Evolutionary conservation across 2,329 filamentous ascomycete species (phyloP), one percentile per base, ranked within the genome.

Genomic region (Gnomoniopsis sp.): DNA sequence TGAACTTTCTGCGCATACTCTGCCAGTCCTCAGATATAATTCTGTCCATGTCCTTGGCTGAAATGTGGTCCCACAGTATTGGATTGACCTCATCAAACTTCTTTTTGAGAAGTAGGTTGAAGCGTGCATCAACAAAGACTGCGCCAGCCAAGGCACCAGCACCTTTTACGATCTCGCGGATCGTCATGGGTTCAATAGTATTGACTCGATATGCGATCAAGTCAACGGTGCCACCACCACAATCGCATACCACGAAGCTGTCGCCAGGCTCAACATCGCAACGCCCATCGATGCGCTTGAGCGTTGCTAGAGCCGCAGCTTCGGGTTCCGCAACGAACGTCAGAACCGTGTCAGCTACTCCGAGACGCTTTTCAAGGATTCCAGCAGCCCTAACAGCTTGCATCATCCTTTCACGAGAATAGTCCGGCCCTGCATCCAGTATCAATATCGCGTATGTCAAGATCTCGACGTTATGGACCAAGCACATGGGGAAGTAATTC

Each of bases 281-380:
- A 1, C 66, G 61, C 4, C 65, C 62, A 0, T 63, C 61, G 0
- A 74, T 54, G 2, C 72, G 70, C 0, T 66, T 60, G 0, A 79
- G 60, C 0, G 71, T 72, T 0, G 75, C 71, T 0, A 80, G 41
- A 0, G 76, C 76, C 0, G 77, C 77, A 0, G 77, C 78, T 58
- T 80, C 77, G 0, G 77, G 78, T 57, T 80, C 78, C 0, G 73
- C 71, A 0, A 79, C 62, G 43, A 79, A 75, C 0, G 59, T 43
- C 6, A 78, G 50, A 0, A 49, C 66, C 0, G 77, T 78, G 0
- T 66, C 36, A 0, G 71, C 73, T 1, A 65, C 66, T 0, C 52
- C 36, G 8, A 50, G 4, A 0, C 72, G 64, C 0, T 41, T 10
- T 0, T 65, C 57, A 0, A 78, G 62, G 2, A 81, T 72, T 0